These are phyloP conservation scores for Hygrophila difformis DNA, from an alignment of 257 asterid species.

Conservation along the genomic window DNA sequence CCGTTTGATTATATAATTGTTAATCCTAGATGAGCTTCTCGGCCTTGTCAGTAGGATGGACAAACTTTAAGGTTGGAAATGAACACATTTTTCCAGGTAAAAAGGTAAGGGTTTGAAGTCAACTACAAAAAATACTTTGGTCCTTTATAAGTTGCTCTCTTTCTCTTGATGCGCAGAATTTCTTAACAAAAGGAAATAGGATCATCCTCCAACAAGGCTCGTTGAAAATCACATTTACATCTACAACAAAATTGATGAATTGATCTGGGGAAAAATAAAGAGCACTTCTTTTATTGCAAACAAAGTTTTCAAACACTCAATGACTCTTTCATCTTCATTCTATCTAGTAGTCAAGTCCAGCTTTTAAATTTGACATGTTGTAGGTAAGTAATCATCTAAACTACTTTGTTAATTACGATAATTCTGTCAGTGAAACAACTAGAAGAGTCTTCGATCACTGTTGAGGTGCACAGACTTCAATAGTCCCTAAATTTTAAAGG, in stretches of 20 bases:
- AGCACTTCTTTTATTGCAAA: background rate
- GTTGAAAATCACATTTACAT: background rate
- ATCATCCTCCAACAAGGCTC: background rate
- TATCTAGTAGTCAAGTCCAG: background rate
- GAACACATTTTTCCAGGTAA: background rate
- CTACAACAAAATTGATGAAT: background rate
- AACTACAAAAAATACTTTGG: background rate
- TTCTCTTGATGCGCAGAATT: background rate
- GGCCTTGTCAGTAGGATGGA: background rate
- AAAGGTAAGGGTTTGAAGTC: background rate
- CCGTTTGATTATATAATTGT: background rate
- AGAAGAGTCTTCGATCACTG: too few relatives aligned
- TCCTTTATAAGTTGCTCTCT: background rate
- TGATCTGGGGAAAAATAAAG: too few relatives aligned
- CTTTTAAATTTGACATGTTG: background rate
- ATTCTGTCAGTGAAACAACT: background rate
- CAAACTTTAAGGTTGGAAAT: background rate
- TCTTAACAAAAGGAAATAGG: background rate
- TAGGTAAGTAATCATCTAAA: background rate
- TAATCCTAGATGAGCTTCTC: background rate
- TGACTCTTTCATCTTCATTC: background rate
- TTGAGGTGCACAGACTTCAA: background rate
- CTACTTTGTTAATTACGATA: too few relatives aligned
- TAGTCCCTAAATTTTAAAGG: background rate
- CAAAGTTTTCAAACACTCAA: too few relatives aligned